Evolutionary conservation across 2,329 filamentous ascomycete species (phyloP).

Genomic region (Verticillium isaacii): DNA sequence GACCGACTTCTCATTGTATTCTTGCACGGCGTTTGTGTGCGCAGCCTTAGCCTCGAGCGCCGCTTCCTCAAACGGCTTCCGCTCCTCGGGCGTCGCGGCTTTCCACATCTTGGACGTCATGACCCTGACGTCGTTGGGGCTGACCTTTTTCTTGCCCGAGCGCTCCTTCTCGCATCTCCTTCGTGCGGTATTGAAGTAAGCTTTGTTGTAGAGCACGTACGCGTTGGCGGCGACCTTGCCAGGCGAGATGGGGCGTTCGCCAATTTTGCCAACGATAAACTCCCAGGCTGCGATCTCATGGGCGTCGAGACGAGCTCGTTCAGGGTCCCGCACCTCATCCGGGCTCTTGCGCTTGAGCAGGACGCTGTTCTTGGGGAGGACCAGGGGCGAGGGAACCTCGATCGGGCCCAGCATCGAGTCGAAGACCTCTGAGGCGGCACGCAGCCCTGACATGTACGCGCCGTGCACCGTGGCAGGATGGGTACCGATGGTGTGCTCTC

Average conservation of each 20-base stretch:
- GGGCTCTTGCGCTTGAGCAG: conserved; percentile 47
- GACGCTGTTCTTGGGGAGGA: conserved; percentile 56
- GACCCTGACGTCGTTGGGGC: conserved; percentile 76
- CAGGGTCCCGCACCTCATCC: conserved; percentile 39
- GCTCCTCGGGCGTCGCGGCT: conserved; percentile 63
- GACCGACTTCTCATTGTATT: conserved; percentile 56
- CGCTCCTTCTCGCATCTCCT: conserved; percentile 58
- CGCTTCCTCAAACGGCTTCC: conserved; percentile 72
- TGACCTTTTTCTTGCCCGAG: conserved; percentile 57
- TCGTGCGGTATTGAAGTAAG: conserved; percentile 60
- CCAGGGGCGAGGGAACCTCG: conserved; percentile 67
- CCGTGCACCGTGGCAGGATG: conserved; percentile 97
- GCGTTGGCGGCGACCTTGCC: conserved; percentile 73
- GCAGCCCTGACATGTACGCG: conserved; percentile 87
- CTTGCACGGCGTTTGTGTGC: conserved; percentile 53
- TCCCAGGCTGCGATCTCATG: conserved; percentile 52
- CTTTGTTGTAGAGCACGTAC: conserved; percentile 85
- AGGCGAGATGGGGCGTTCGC: conserved; percentile 70
- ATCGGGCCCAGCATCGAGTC: conserved; percentile 79
- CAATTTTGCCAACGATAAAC: conserved; percentile 54
- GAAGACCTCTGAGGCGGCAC: conserved; percentile 82
- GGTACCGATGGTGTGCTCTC: conserved; percentile 92
- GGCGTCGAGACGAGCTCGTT: conserved; percentile 47
- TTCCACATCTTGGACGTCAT: conserved; percentile 92
- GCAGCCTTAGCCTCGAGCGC: conserved; percentile 65